Conservation (phyloP, 768 basidiomycete species). For the Macrolepiota fuliginosa region DNA sequence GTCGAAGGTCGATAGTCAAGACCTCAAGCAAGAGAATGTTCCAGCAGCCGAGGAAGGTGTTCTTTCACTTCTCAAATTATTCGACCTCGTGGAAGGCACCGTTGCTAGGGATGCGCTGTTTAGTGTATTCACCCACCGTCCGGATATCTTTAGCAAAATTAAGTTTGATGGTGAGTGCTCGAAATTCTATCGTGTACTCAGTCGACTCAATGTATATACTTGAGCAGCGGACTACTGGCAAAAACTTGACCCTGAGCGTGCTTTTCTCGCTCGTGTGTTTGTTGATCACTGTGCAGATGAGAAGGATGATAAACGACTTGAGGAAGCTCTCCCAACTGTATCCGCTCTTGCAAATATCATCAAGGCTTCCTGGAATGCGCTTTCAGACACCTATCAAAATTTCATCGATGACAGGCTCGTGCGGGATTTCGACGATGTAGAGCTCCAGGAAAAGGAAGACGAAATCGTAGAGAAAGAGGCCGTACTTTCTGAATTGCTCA, state of each 20-base stretch:
- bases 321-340: conserved; percentile 77
- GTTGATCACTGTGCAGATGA: conserved; percentile 70
- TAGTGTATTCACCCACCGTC: conserved; percentile 64
- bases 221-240: conserved; percentile 69
- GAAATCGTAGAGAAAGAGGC: conserved; percentile 53
- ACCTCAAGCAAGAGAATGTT: conserved; percentile 15
- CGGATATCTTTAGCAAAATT: conserved; percentile 65
- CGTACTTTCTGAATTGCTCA: conserved; percentile 78
- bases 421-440: conserved; percentile 27
- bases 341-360: conserved; percentile 77
- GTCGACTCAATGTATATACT: conserved; percentile 1
- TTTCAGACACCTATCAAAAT: conserved; percentile 23
- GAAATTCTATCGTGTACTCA: not conserved
- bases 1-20: conserved; percentile 29
- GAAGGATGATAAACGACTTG: conserved; percentile 61
- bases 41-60: conserved; percentile 33
- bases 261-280: conserved; percentile 81
- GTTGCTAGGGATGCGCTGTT: conserved; percentile 74
- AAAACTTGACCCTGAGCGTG: conserved; percentile 66
- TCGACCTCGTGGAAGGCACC: conserved; percentile 55
- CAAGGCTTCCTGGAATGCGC: conserved; percentile 64
- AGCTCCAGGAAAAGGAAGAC: conserved; percentile 43
- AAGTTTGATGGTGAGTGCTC: conserved; percentile 61
- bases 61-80: conserved; percentile 49
- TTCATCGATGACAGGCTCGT: conserved; percentile 23